Percentiles rank a stretch among this genome's conserved stretches.
phyloP scores from a whole-genome alignment of 75 land plant species.

The Picea glauca region DNA sequence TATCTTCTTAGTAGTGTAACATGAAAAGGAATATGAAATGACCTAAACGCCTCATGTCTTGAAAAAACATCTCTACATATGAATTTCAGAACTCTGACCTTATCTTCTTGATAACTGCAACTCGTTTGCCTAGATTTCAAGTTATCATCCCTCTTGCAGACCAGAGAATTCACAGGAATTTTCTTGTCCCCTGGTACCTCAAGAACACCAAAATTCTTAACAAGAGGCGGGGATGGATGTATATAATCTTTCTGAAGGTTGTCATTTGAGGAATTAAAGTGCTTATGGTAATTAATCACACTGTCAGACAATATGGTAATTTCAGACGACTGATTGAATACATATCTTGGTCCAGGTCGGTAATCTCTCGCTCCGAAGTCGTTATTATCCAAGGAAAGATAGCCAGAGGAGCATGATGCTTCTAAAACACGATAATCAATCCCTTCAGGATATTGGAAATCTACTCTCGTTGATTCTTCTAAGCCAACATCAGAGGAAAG shows the following conservation, averaged over 20 bases:
- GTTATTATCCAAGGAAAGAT: neutral
- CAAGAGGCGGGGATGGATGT: neutral
- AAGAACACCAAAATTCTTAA: neutral
- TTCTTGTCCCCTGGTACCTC: neutral
- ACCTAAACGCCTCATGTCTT: neutral
- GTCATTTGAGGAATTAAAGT: neutral
- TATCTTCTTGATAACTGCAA: neutral
- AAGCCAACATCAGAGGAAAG: slow-evolving; percentile 4
- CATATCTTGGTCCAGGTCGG: neutral
- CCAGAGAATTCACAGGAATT: neutral
- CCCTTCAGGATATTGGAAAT: neutral
- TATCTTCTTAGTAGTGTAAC: neutral
- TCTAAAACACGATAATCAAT: neutral
- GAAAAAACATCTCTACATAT: neutral
- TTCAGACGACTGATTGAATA: neutral
- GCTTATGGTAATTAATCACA: neutral
- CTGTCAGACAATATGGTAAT: neutral
- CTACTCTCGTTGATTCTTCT: neutral
- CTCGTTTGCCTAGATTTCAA: neutral
- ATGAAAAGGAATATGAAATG: neutral
- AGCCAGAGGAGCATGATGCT: neutral
- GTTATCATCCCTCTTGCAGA: neutral
- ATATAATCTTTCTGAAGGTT: neutral
- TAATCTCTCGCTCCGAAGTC: neutral
- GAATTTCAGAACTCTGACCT: neutral